Evolutionary conservation across 2,329 filamentous ascomycete species (phyloP), one percentile per base, ranked within the genome.

Genomic region (Aphanocladium album): DNA sequence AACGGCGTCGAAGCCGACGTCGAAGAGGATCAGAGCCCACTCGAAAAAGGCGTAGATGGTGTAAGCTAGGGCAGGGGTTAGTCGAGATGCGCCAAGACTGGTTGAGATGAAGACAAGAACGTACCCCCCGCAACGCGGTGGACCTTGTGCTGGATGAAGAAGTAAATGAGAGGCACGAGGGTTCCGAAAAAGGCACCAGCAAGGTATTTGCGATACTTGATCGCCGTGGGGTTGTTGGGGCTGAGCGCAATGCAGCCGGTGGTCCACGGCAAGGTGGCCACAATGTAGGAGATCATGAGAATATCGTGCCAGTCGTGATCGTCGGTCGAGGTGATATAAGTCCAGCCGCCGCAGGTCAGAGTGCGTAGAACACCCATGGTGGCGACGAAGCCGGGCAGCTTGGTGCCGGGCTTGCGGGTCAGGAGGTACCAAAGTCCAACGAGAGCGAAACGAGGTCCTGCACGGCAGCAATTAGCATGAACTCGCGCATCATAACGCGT

Each of bases 231-330:
- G 72, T 97, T 96, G 60, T 88, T 86, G 12, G 93, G 92, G 75
- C 93, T 97, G 56, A 98, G 78, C 5, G 89, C 86, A 63, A 98
- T 83, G 74, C 93, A 97, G 53, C 95, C 95, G 52, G 91, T 75
- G 2, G 93, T 99, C 95, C 95, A 99, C 2, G 95, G 95, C 58
- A 99, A 80, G 2, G 95, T 98, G 37, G 91, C 89, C 50, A 99
- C 88, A 60, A 99, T 81, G 75, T 99, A 99, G 16, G 92, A 96
- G 67, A 99, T 97, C 95, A 99, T 99, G 74, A 99, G 93, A 64
- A 98, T 93, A 71, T 99, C 95, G 74, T 99, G 95, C 93, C 92
- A 98, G 75, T 96, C 87, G 75, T 99, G 95, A 73, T 98, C 91
- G 73, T 99, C 95, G 47, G 95, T 99, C 64, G 95, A 98, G 27